Percentiles rank a stretch among this genome's conserved stretches.
Evolutionary conservation across 2,329 filamentous ascomycete species (phyloP).

Genomic region (Trichoderma harzianum): DNA sequence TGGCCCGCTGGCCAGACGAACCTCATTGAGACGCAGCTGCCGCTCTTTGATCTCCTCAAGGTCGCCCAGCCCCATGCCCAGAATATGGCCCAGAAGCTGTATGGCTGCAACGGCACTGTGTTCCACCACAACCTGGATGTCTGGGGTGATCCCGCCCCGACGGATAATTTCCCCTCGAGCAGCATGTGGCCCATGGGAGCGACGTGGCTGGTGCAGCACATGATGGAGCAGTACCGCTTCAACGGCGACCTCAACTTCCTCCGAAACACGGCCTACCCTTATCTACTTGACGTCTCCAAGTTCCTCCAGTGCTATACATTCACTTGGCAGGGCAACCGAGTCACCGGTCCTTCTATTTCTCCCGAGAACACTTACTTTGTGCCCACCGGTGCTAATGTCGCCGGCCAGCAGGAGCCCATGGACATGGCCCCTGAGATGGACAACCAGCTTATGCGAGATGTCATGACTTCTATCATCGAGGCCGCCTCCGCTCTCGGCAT

Average conservation of each 20-base stretch:
- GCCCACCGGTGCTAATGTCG: slow-evolving; percentile 5
- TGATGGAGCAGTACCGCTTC: slow-evolving; percentile 39
- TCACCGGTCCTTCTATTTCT: slow-evolving; percentile 29
- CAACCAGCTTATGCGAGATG: slow-evolving; percentile 24
- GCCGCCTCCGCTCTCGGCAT: slow-evolving; percentile 6
- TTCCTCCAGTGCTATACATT: slow-evolving; percentile 37
- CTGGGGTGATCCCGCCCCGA: slow-evolving; percentile 33
- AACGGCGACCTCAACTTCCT: slow-evolving; percentile 26
- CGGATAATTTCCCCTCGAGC: slow-evolving; percentile 24
- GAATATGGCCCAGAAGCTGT: slow-evolving; percentile 31
- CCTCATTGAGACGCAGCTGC: slow-evolving; percentile 35
- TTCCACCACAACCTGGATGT: slow-evolving; percentile 35
- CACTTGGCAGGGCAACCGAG: slow-evolving; percentile 26
- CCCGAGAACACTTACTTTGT: slow-evolving; percentile 29
- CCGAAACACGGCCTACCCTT: slow-evolving; percentile 26
- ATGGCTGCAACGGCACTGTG: slow-evolving; percentile 31
- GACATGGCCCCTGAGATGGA: slow-evolving; percentile 28
- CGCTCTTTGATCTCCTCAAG: slow-evolving; percentile 27
- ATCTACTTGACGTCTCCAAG: slow-evolving; percentile 29
- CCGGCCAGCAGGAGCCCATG: slow-evolving; percentile 19
- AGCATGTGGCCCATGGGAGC: slow-evolving; percentile 40
- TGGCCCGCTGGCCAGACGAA: slow-evolving; percentile 36
- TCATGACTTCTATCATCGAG: slow-evolving; percentile 16
- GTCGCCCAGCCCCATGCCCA: slow-evolving; percentile 34
- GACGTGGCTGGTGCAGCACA: slow-evolving; percentile 40